phyloP scores from a whole-genome alignment of 371 early-diverging fungal genomes.

The Mucor ambiguus region DNA sequence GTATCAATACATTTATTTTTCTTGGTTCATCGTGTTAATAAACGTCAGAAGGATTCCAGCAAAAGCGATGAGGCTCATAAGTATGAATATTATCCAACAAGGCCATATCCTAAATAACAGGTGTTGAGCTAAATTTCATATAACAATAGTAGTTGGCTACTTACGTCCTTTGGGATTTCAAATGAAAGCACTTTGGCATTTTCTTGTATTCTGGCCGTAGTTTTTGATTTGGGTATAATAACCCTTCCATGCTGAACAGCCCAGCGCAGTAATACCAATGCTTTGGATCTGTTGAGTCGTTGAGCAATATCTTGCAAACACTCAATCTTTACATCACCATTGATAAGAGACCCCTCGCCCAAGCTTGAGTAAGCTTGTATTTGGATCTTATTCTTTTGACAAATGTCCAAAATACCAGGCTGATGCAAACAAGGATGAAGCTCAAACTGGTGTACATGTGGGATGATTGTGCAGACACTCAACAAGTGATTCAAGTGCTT shows the following conservation, averaged over 20 bases:
- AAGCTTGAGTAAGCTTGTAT: conserved; percentile 92
- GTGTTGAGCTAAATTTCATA: neutral
- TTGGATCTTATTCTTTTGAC: conserved; percentile 39
- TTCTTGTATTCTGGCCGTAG: conserved; percentile 48
- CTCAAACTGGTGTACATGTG: conserved; percentile 80
- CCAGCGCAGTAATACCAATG: conserved; percentile 82
- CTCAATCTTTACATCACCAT: conserved; percentile 26
- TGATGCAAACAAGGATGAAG: conserved; percentile 62
- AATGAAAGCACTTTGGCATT: conserved; percentile 56
- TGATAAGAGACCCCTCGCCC: conserved; percentile 79
- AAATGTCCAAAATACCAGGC: conserved; percentile 34
- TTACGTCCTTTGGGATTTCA: conserved; percentile 51
- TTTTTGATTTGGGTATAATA: conserved; percentile 72
- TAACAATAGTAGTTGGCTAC: neutral
- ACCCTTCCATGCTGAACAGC: conserved; percentile 65
- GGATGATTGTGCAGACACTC: conserved; percentile 59
- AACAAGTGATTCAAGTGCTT: conserved; percentile 63
- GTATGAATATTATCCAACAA: conserved; percentile 51
- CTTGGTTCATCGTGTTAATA: neutral
- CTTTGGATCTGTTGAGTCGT: conserved; percentile 41
- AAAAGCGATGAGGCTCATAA: conserved; percentile 52
- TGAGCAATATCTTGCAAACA: conserved; percentile 42
- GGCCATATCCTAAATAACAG: conserved; percentile 54
- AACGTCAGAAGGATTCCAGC: conserved; percentile 67
- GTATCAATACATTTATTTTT: too few species aligned